Conservation (phyloP, 805 yeast genomes). For the Myxozyma melibiosi region DNA sequence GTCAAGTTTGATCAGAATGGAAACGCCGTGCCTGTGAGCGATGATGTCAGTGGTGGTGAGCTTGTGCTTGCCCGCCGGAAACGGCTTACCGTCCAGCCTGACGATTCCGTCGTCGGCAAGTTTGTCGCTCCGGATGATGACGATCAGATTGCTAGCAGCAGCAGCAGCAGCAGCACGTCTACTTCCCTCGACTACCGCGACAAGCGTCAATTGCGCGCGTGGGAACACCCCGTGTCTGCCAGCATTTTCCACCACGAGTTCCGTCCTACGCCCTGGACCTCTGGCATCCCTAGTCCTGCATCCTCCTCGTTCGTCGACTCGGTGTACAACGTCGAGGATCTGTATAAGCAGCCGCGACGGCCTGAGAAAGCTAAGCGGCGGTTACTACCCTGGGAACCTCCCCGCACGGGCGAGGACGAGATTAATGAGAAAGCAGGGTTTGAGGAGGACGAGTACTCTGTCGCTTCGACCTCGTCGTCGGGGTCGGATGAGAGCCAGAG, state of each 20-base stretch:
- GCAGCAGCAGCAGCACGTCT: background rate
- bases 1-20: slow-evolving; percentile 1
- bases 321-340: too few species aligned
- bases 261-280: too few species aligned
- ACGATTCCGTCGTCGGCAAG: slow-evolving; percentile 23
- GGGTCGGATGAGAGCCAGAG: too few species aligned
- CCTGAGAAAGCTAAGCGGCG: background rate
- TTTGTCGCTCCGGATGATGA: slow-evolving; percentile 6
- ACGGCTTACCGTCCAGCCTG: slow-evolving; percentile 20
- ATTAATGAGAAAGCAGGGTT: too few species aligned
- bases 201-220: background rate
- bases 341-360: background rate
- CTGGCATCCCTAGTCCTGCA: too few species aligned
- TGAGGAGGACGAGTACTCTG: too few species aligned
- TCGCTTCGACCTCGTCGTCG: background rate
- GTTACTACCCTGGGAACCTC: background rate
- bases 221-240: too few species aligned
- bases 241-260: too few species aligned
- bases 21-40: background rate
- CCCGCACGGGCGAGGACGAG: too few species aligned
- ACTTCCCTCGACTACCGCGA: background rate
- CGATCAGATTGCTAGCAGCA: background rate
- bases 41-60: background rate
- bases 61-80: background rate
- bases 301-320: too few species aligned